Base-by-base conservation (phyloP, 2,329 filamentous ascomycete genomes). In the Cladosporium phlei region DNA sequence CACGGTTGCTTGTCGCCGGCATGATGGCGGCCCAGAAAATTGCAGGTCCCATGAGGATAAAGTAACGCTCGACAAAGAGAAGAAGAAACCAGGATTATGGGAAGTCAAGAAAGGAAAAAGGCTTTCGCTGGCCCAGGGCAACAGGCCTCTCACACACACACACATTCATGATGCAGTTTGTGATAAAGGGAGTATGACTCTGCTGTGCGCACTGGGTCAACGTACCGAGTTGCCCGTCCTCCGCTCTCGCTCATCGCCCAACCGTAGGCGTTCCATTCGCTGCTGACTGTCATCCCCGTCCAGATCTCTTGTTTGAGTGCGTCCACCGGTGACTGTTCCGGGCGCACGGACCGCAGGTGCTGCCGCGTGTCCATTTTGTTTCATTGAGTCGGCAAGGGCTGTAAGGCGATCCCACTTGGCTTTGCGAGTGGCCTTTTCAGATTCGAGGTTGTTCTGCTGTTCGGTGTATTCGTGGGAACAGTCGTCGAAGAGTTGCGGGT, bases 381-480 rank as follows among this genome's bases (percentile, higher is more conserved):
- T 63, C 58, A 61, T 62, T 5, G 49, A 50, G 16, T 86, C 83
- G 29, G 90, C 90, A 65, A 88, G 82, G 55, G 93, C 85, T 39
- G 83, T 78, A 32, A 98, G 77, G 52, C 83, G 82, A 46, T 91
- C 88, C 93, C 93, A 98, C 64, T 91, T 89, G 55, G 83, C 82
- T 66, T 94, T 83, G 55, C 93, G 82, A 53, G 82, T 76, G 54
- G 85, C 82, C 67, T 96, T 85, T 47, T 90, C 82, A 50, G 88
- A 80, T n/a, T 86, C 83, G 3, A 90, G 88, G 53, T 81, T 93
- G 69, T 95, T 95, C 69, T 97, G 91, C 60, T 93, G 85, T 67
- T 97, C 91, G 4, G 90, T 94, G 69, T 98, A 98, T 55, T 97
- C 90, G 63, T 96, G 91, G 27, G 93, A 96, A 70, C 93, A 98